phyloP scores from a whole-genome alignment of 2,329 filamentous ascomycete species.

The Coccinonectria pachysandricola region DNA sequence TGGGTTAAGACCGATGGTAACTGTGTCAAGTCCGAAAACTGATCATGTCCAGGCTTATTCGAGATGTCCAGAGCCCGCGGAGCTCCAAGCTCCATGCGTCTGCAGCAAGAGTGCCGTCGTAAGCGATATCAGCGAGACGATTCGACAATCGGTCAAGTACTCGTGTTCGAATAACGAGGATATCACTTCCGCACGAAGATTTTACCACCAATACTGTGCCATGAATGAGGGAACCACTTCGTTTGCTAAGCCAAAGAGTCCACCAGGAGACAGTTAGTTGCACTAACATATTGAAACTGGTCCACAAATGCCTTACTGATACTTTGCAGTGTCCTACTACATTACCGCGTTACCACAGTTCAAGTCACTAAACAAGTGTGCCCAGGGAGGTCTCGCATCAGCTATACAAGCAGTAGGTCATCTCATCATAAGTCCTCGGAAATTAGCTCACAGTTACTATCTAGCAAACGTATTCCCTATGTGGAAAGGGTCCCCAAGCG shows the following conservation, averaged over 20 bases:
- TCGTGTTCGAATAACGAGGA: slow-evolving; percentile 37
- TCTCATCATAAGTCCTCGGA: no score
- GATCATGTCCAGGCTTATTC: slow-evolving; percentile 8
- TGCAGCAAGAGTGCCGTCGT: slow-evolving; percentile 42
- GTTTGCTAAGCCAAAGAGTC: slow-evolving; percentile 34
- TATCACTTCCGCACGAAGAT: slow-evolving; percentile 36
- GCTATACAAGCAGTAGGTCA: slow-evolving; percentile 30
- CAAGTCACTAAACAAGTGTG: slow-evolving; percentile 34
- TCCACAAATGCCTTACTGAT: no score
- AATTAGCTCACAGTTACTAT: no score
- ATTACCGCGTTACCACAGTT: slow-evolving; percentile 41
- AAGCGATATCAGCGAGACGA: slow-evolving; percentile 28
- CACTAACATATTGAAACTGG: no score
- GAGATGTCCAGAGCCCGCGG: slow-evolving; percentile 29
- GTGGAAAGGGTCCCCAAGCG: slow-evolving; percentile 35
- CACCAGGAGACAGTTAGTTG: slow-evolving; percentile 42
- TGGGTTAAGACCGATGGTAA: neutral
- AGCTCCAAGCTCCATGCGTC: slow-evolving; percentile 38
- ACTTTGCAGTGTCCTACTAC: slow-evolving; percentile 39
- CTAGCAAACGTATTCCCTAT: slow-evolving; percentile 27
- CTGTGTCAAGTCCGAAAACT: no score
- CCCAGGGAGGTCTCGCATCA: slow-evolving; percentile 31
- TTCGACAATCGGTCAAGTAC: slow-evolving; percentile 32
- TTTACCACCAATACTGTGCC: slow-evolving; percentile 42
- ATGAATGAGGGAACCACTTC: slow-evolving; percentile 38